These are phyloP conservation scores for Nicotiana sylvestris DNA, from an alignment of 257 asterid species.

Conservation along the genomic window DNA sequence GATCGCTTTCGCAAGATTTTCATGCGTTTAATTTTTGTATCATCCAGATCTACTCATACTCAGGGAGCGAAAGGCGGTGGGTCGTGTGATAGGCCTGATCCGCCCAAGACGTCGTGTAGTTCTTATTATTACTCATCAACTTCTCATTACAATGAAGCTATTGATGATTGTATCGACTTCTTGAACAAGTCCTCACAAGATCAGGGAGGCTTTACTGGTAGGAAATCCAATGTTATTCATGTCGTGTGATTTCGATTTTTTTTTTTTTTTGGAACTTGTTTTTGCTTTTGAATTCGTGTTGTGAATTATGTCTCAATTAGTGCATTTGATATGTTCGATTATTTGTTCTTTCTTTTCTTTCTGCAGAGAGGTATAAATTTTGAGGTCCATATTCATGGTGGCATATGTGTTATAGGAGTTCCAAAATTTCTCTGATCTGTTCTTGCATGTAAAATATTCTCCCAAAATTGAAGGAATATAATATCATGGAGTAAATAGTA, in stretches of 20 bases:
- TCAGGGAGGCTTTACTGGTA: constrained; percentile 14
- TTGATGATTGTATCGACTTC: constrained; percentile 79
- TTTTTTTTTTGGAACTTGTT: not conserved
- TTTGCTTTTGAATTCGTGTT: not conserved
- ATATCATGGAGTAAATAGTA: no score
- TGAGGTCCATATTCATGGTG: not conserved
- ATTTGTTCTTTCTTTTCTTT: no score
- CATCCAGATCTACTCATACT: not conserved
- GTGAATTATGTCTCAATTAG: no score
- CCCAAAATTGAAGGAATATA: no score
- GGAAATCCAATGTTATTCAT: constrained; percentile 31
- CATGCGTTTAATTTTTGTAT: constrained; percentile 44
- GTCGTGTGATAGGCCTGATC: constrained; percentile 27
- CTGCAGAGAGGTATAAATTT: not conserved
- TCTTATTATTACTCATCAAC: constrained; percentile 43
- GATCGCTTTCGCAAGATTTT: constrained; percentile 54
- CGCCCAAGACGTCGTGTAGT: constrained; percentile 75
- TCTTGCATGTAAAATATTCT: no score
- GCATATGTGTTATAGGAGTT: no score
- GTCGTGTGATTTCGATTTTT: constrained; percentile 6
- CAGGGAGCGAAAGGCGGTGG: not conserved
- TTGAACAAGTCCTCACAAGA: constrained; percentile 53
- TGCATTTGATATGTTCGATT: no score
- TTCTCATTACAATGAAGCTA: constrained; percentile 66
- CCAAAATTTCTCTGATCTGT: no score